Evolutionary conservation across 192 early-diverging fungal species (phyloP), one percentile per base, ranked within the genome.

Genomic region (Backusella circina): DNA sequence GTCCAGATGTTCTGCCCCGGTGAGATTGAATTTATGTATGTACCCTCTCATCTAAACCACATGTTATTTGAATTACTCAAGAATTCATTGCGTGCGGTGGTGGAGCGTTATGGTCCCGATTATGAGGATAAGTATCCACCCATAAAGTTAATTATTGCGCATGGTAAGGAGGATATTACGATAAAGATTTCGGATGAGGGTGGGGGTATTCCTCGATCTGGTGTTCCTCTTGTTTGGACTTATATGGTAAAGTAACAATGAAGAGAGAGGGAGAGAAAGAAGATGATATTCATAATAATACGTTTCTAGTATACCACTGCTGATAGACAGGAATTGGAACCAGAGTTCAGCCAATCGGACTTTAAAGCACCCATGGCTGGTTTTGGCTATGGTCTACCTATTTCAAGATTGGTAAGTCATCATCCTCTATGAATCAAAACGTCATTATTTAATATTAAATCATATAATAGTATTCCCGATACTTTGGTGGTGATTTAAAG

Each of bases 51-150:
- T 79, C 85, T 99, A 83, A 96, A 95, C 81, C 97, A 99, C 81
- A 97, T 97, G 95, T 74, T 98, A 21, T 99, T 99, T 86, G 97
- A 99, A 89, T 86, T 99, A 54, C 84, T 99, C 67, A 99, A 99
- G 84, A 99, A 99, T 86, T 94, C 93, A 30, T 86, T 99, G 71
- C 91, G 97, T 36, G 97, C 97, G 13, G 91, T 96, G 5, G 95
- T 99, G 35, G 97, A 99, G 84, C 86, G 90, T 68, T 93, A 91
- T 81, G 95, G 95, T 35, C 86, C 88, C 68, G 95, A 96, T 67
- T 86, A 85, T 35, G 83, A 81, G 23, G 95, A 96, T 31, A 86
- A 90, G 44, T 99, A 93, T 82, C 97, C 97, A 44, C 89, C 94
- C n/a, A 95, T 99, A 80, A 96, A 95, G 81, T 84, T 99, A 7